A percentile compares a stretch with the other conserved stretches of the same genome.
These are phyloP conservation scores for Brassica nigra DNA, from an alignment of 345 rosid species.

Conservation along the genomic window DNA sequence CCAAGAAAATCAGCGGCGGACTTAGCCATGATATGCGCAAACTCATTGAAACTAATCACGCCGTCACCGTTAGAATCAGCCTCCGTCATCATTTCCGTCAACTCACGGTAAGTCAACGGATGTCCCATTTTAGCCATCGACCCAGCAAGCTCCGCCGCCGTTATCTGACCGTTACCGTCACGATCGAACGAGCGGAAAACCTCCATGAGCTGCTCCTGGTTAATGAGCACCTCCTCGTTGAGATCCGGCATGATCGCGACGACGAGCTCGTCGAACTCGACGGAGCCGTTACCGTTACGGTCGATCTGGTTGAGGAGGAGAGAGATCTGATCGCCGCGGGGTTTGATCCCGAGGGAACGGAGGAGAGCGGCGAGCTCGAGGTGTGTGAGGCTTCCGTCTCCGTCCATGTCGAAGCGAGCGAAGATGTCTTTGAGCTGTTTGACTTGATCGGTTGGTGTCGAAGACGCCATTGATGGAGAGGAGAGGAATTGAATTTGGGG, in stretches of 20 bases:
- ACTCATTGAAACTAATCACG: slow-evolving; percentile 79
- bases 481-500: slow-evolving; percentile 15
- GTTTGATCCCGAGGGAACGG: slow-evolving; percentile 84
- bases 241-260: slow-evolving; percentile 66
- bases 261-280: slow-evolving; percentile 87
- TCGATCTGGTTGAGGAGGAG: slow-evolving; percentile 63
- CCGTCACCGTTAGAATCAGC: slow-evolving; percentile 94
- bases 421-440: slow-evolving; percentile 81
- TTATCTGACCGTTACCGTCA: slow-evolving; percentile 70
- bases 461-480: slow-evolving; percentile 26
- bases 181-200: slow-evolving; percentile 67
- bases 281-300: slow-evolving; percentile 72
- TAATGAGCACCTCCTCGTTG: slow-evolving; percentile 57
- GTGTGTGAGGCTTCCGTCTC: slow-evolving; percentile 78
- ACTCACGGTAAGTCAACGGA: slow-evolving; percentile 66
- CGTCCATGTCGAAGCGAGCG: slow-evolving; percentile 87
- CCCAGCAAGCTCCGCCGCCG: slow-evolving; percentile 76
- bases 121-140: slow-evolving; percentile 88
- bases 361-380: slow-evolving; percentile 92
- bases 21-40: slow-evolving; percentile 73
- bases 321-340: slow-evolving; percentile 76
- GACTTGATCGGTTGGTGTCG: slow-evolving; percentile 53
- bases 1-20: slow-evolving; percentile 85
- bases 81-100: slow-evolving; percentile 84
- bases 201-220: slow-evolving; percentile 65